Evolutionary conservation across 495 filamentous ascomycete species (phyloP), one percentile per base, ranked within the genome.

Genomic region (Penicillium antarcticum): DNA sequence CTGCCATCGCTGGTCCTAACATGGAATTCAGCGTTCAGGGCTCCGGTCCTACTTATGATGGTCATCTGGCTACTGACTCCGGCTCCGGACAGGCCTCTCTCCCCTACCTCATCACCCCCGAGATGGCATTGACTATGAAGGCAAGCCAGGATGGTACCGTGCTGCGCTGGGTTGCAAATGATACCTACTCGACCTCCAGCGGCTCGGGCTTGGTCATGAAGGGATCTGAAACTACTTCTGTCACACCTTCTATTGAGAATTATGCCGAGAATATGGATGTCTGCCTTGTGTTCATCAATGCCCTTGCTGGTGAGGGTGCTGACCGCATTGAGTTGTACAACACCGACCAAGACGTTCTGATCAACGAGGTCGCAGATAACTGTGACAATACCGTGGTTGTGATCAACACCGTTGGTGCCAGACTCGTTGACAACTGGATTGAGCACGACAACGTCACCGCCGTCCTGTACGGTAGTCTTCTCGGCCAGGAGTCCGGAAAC

Each of bases 401-500:
- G 0, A 47, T 58, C 19, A 47, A 58, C 32, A 70, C 67, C 11
- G 67, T 56, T 34, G 76, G 78, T 16, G 64, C 61, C 34, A 60
- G 63, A 9, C 37, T 61, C 4, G 78, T 86, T 10, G 63, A 71
- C 33, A 46, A 57, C 1, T 78, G 72, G 71, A 62, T 74, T 23
- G 56, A 67, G 29, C 62, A 84, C 4, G 77, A 80, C 12, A 81
- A 79, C 53, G 75, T 95, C 52, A 90, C 87, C 43, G 88, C 81
- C 1, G 78, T 94, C 0, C 59, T 95, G 12, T 78, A 86, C 42
- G 88, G 85, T n/a, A 83, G 89, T 60, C 74, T 94, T 0, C 87
- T 88, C 0, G 87, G 88, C n/a, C 83, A 94, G 62, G 88, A 94
- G 53, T 84, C 79, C n/a, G 90, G 90, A 5, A 82, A 85, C 32